Conservation (phyloP, 768 basidiomycete genomes). For the Sarcomyxa edulis region DNA sequence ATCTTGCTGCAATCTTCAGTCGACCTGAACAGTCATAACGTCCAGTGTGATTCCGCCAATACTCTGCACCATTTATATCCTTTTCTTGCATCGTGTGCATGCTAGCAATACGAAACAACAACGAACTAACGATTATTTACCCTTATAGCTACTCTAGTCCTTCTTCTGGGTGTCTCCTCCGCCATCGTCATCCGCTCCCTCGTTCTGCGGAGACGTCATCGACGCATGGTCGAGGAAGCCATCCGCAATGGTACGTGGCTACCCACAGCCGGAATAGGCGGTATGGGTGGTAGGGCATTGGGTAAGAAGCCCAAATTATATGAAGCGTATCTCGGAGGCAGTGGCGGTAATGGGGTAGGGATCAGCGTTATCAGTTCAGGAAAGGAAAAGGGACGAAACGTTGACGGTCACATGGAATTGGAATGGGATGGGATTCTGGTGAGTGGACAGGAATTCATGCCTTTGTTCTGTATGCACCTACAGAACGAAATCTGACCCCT, state of each 20-base stretch:
- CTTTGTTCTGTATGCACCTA: background rate
- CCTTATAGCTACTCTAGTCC: constrained; percentile 55
- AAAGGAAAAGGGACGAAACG: too few relatives aligned
- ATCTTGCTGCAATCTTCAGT: too few relatives aligned
- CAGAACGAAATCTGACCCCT: too few relatives aligned
- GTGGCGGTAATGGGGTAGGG: background rate
- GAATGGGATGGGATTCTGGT: constrained; percentile 25
- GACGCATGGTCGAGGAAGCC: constrained; percentile 54
- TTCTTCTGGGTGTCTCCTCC: constrained; percentile 61
- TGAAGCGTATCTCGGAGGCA: constrained; percentile 13
- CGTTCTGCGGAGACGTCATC: constrained; percentile 56
- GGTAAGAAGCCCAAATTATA: constrained; percentile 8
- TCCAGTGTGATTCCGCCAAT: too few relatives aligned
- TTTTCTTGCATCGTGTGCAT: too few relatives aligned
- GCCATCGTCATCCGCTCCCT: constrained; percentile 64
- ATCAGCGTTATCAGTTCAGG: background rate
- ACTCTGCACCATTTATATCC: too few relatives aligned
- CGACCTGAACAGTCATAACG: too few relatives aligned
- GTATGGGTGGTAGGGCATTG: background rate
- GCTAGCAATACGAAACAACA: too few relatives aligned
- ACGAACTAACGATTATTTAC: too few relatives aligned
- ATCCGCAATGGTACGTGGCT: constrained; percentile 62
- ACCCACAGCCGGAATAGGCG: constrained; percentile 35
- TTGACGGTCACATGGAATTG: too few relatives aligned
- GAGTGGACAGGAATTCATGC: constrained; percentile 7